Base-by-base conservation (phyloP, 192 early-diverging fungal species). In the Hyaloraphidium curvatum region DNA sequence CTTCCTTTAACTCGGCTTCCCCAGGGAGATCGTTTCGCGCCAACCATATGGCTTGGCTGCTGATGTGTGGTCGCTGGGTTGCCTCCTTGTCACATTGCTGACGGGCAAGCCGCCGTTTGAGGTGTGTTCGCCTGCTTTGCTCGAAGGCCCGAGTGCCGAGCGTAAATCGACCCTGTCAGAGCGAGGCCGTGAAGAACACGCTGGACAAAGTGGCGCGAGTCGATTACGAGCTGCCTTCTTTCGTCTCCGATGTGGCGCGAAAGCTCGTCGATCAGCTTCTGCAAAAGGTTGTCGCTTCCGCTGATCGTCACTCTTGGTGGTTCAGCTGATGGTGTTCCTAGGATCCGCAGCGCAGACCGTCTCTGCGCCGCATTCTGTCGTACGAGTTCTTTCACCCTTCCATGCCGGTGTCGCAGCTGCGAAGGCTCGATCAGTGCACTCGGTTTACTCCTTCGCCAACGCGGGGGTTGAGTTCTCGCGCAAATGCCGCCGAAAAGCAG, bases 1-100 rank as follows among this genome's bases (percentile, higher is more conserved):
- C 53, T 53, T 61, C 16, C 26, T 19, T 7, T 19, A 17, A 19
- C 31, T 30, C 9, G 2, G 43, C 1, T 1, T 2, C 33, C 17
- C 19, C 40, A 74, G 72, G 2, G 84, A 86, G 59, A 82, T 85
- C 17, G 67, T 85, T 1, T 71, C 77, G 7, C 67, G 78, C 16
- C 69, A 69, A 52, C 77, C 84, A 16, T 83, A 86, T 58, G 80
- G 84, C 1, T 64, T 80, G 0, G 59, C 76, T 2, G 73, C 81
- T 0, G 84, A 86, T 55, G 66, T 83, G 7, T 86, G 84, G 84
- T 81, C 84, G 0, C 62, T 86, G 0, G 84, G 84, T 1, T 86
- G 84, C 40, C 61, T 86, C 53, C 56, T 86, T 25, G 76, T 82
- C 1, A 83, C 84, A 1, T 59, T 86, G 30, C 59, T 86, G 30